Base-by-base conservation (phyloP, 2,329 filamentous ascomycete species). In the Polychaeton citri region DNA sequence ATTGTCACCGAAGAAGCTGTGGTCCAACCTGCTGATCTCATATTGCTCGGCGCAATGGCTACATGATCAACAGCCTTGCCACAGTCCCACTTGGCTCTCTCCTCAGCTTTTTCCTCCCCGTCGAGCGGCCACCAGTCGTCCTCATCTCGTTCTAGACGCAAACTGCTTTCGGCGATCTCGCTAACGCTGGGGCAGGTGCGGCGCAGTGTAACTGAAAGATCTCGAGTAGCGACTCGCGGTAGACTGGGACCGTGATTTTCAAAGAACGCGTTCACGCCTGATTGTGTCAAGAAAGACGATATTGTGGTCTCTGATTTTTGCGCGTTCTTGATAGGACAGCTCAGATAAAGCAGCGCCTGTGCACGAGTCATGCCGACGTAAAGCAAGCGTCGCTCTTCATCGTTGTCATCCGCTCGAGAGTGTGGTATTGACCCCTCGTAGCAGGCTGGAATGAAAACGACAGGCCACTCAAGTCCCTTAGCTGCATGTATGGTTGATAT, bases 331-430 rank as follows among this genome's bases (percentile, higher is more conserved):
- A 78, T 57, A 0, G 87, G 84, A 44, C 76, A 83, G 55, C 85
- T 94, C 37, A 96, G 65, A 49, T 94, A 94, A 1, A 98, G 63
- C 19, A 96, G 61, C 1, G 76, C 79, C 54, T 96, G 79, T 5
- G 90, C 88, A 54, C 88, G 71, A 3, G 88, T 98, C 87, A 98
- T 96, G 19, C 87, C 88, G 10, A 98, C 90, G 50, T 96, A 98
- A 0, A 98, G 66, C 32, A 98, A 61, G 19, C 88, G 71, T 40
- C 90, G 71, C 56, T 98, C 88, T 58, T 98, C 88, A 38, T 88
- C 80, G 3, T 71, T 68, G 52, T 96, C 84, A 32, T 95, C 87
- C 2, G 86, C 74, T 46, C 87, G 72, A 2, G 79, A 80, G 55
- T 96, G 88, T 4, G 88, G 88, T 40, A 96, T 92, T 2, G 81